Base-by-base conservation (phyloP, 805 yeast genomes). In the Metschnikowia reukaufii region DNA sequence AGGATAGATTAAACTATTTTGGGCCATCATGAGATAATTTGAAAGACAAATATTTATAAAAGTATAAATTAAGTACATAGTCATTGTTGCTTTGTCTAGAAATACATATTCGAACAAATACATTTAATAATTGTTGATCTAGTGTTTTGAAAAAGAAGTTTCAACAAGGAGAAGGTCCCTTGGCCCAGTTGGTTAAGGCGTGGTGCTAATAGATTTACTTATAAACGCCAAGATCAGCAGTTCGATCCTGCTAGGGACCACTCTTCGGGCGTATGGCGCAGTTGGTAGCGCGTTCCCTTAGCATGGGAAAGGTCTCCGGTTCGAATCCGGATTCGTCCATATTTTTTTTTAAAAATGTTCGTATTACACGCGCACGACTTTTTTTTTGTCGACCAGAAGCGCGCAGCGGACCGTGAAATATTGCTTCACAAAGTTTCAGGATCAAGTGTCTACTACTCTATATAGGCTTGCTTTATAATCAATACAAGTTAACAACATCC, bases 171-270 rank as follows among this genome's bases (percentile, higher is more conserved):
- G 9, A 12, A 20, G 76, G 76, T 70, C 77, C 75, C 77, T 72
- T 72, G 76, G 77, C 77, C 77, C 72, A 72, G 77, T 72, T 72
- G 76, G 77, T 72, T 70, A 72, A 68, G 76, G 76, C 76, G 76
- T 62, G 76, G 77, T 71, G 77, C 76, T 72, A 72, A 72, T 72
- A 72, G n/a, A n/a, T n/a, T n/a, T n/a, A n/a, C n/a, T n/a, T n/a
- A n/a, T n/a, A n/a, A n/a, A 72, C 76, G 75, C 76, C 76, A 61
- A 73, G 88, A 82, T 82, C 88, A 81, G 86, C 88, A 79, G 88
- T 82, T 82, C 88, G 88, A 82, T 81, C 87, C 88, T 79, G 88
- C 86, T 81, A 82, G 86, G 86, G 86, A 83, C 82, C 88, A 82
- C 61, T 67, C 30, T 17, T 17, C n/a, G 85, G 85, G 86, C 84